phyloP scores from a whole-genome alignment of 257 asterid species.

The Solanum peruvianum region DNA sequence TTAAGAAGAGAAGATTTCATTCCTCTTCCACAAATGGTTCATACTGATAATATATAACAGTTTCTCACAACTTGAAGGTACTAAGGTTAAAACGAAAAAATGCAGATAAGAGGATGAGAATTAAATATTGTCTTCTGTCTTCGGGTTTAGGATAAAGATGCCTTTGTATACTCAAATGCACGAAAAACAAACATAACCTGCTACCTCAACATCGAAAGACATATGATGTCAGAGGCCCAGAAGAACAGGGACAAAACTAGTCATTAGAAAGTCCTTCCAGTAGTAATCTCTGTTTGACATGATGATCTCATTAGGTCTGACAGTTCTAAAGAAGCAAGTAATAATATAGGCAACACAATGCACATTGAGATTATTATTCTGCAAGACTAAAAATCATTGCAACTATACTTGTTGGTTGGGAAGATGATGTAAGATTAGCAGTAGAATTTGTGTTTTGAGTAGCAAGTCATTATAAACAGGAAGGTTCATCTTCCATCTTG shows the following conservation, averaged over 20 bases:
- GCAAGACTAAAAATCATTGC: neutral
- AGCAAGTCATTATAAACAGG: neutral
- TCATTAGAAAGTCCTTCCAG: neutral
- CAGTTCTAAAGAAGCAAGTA: neutral
- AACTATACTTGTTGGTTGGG: neutral
- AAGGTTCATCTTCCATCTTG: neutral
- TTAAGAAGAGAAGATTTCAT: neutral
- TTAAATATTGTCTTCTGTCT: neutral
- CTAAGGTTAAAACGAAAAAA: neutral
- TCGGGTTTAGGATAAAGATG: neutral
- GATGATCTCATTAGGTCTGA: neutral
- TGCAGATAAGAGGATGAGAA: neutral
- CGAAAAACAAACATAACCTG: neutral
- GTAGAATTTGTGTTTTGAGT: neutral
- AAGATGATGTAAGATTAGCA: neutral
- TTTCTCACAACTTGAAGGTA: neutral
- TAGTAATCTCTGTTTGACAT: neutral
- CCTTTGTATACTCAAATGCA: neutral
- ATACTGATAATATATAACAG: neutral
- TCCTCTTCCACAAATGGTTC: neutral
- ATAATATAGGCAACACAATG: neutral
- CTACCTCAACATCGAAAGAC: neutral
- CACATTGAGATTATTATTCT: neutral
- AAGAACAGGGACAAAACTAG: neutral
- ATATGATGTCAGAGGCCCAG: neutral